phyloP scores from a whole-genome alignment of 2,329 filamentous ascomycete species.

The Oidium heveae region DNA sequence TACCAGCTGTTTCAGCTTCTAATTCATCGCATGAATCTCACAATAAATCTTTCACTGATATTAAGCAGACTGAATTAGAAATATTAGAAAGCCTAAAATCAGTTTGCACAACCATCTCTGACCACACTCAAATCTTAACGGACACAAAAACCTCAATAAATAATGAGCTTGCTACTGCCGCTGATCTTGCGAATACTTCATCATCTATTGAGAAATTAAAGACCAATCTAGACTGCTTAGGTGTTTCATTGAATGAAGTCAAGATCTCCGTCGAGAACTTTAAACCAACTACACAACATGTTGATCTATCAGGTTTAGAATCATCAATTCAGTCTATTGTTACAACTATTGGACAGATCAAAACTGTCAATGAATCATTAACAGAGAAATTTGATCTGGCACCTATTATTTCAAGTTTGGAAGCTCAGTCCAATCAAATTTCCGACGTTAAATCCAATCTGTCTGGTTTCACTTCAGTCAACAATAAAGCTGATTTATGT shows the following conservation, averaged over 20 bases:
- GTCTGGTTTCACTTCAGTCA: conserved; percentile 1
- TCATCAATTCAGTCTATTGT: conserved; percentile 3
- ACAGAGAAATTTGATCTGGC: conserved; percentile 1
- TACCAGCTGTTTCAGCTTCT: conserved; percentile 6
- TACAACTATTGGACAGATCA: conserved; percentile 4
- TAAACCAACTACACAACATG: conserved; percentile 3
- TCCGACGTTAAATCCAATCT: conserved; percentile 4
- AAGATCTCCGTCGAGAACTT: background rate
- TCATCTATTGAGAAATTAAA: conserved; percentile 5
- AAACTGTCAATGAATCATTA: conserved; percentile 1
- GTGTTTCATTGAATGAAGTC: conserved; percentile 1
- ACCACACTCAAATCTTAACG: background rate
- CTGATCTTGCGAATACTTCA: conserved; percentile 5
- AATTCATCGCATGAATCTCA: conserved; percentile 9
- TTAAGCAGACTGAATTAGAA: conserved; percentile 1
- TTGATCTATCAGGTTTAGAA: conserved; percentile 5
- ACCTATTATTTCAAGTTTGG: conserved; percentile 1
- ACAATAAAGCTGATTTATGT: conserved; percentile 3
- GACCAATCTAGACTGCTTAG: conserved; percentile 1
- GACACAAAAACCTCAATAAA: conserved; percentile 1
- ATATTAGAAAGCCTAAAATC: conserved; percentile 2
- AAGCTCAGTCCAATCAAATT: conserved; percentile 2
- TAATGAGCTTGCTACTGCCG: background rate
- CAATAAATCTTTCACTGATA: conserved; percentile 3
- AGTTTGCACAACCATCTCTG: conserved; percentile 1